Evolutionary conservation across 2,329 filamentous ascomycete species (phyloP).

Genomic region (Pseudocercospora pini-densiflorae): DNA sequence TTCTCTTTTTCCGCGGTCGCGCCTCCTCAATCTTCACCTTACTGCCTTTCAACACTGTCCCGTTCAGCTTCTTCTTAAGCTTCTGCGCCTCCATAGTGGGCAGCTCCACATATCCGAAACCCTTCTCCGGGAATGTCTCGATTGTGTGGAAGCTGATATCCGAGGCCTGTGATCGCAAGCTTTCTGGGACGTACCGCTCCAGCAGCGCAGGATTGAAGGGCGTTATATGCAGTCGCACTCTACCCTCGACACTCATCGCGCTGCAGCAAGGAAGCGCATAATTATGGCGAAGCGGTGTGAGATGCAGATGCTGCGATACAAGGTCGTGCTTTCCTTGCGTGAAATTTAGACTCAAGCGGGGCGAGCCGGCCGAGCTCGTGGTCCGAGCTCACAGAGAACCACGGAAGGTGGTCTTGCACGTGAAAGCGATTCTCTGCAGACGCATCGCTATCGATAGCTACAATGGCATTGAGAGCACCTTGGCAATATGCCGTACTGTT

Average conservation of each 20-base stretch:
- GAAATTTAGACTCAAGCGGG: background rate
- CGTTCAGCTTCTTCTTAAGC: conserved; percentile 87
- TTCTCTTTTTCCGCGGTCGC: conserved; percentile 62
- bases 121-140: conserved; percentile 85
- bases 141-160: conserved; percentile 88
- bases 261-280: background rate
- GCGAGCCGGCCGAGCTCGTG: background rate
- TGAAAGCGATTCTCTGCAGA: conserved; percentile 11
- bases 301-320: background rate
- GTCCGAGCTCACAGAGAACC: background rate
- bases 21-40: conserved; percentile 88
- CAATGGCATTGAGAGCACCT: conserved; percentile 9
- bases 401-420: conserved; percentile 8
- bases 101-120: conserved; percentile 88
- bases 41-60: conserved; percentile 77
- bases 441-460: conserved; percentile 15
- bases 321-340: background rate
- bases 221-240: conserved; percentile 78
- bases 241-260: conserved; percentile 14
- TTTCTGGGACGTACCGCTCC: conserved; percentile 70
- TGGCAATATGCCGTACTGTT: conserved; percentile 36
- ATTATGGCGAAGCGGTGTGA: background rate
- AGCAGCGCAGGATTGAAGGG: conserved; percentile 80
- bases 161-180: conserved; percentile 67
- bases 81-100: conserved; percentile 84